Conservation (phyloP, 2,329 filamentous ascomycete genomes). For the Penicillium rolfsii region DNA sequence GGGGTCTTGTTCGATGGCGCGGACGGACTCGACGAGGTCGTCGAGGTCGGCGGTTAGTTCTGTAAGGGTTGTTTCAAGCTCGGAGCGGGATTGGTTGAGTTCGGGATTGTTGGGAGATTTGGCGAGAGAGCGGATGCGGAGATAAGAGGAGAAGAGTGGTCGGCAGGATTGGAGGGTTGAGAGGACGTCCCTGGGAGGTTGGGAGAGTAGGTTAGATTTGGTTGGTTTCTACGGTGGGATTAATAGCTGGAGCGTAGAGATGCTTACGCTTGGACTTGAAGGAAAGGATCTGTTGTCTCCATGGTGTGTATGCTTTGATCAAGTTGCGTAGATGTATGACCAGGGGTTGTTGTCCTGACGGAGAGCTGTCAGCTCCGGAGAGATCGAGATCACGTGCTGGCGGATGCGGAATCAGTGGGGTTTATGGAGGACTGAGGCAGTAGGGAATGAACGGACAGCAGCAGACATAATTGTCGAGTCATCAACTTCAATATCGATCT, state of each 20-base stretch:
- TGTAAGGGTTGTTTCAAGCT: constrained; percentile 76
- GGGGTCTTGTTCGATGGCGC: constrained; percentile 84
- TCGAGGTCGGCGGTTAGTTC: constrained; percentile 83
- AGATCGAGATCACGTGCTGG: constrained; percentile 15
- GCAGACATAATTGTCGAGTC: not conserved
- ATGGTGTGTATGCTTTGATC: constrained; percentile 25
- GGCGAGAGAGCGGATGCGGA: constrained; percentile 88
- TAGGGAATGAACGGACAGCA: not conserved
- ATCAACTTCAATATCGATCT: no score
- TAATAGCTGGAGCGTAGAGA: not conserved
- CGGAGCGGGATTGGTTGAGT: constrained; percentile 65
- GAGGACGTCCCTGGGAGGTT: constrained; percentile 74
- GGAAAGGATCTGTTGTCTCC: constrained; percentile 50
- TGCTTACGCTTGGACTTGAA: constrained; percentile 52
- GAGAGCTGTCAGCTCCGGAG: constrained; percentile 17
- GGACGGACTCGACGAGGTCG: constrained; percentile 85
- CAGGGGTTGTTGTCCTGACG: constrained; percentile 13
- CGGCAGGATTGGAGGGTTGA: constrained; percentile 77
- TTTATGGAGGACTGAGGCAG: not conserved
- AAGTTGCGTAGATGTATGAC: constrained; percentile 5
- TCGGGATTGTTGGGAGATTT: constrained; percentile 72
- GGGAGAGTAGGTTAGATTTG: constrained; percentile 20
- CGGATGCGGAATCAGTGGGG: not conserved
- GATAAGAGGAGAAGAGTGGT: constrained; percentile 89
- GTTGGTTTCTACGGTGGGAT: not conserved